Percentiles rank a stretch among this genome's conserved stretches.
phyloP scores from a whole-genome alignment of 2,329 filamentous ascomycete species.

The Cordyceps cicadae region DNA sequence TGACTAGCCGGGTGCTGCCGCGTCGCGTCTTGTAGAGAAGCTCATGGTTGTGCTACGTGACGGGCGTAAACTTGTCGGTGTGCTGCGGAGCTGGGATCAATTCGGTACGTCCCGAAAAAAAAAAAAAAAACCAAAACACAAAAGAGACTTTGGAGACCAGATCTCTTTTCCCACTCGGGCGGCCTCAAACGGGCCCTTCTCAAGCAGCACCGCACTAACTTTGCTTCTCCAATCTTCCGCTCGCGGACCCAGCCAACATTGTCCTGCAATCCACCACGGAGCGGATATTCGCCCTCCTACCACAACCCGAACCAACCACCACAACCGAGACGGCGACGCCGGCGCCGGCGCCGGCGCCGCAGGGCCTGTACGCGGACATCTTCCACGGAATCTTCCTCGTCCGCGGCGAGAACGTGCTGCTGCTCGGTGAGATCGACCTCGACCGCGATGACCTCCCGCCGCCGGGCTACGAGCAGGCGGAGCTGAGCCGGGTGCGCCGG shows the following conservation, averaged over 20 bases:
- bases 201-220: not conserved
- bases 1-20: slow-evolving; percentile 16
- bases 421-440: slow-evolving; percentile 92
- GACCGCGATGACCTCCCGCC: slow-evolving; percentile 87
- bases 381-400: slow-evolving; percentile 83
- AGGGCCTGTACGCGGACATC: slow-evolving; percentile 70
- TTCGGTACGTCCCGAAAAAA: slow-evolving; percentile 58
- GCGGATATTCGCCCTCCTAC: slow-evolving; percentile 63
- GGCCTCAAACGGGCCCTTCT: too few relatives aligned
- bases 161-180: too few relatives aligned
- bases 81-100: slow-evolving; percentile 93
- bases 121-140: not conserved
- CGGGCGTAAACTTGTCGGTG: slow-evolving; percentile 86
- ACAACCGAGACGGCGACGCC: slow-evolving; percentile 12
- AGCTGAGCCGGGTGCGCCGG: slow-evolving; percentile 61
- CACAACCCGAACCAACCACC: slow-evolving; percentile 24
- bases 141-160: not conserved
- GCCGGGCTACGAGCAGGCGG: slow-evolving; percentile 59
- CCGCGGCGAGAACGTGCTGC: slow-evolving; percentile 90
- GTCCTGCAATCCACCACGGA: slow-evolving; percentile 90
- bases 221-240: not conserved
- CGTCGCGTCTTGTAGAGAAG: slow-evolving; percentile 59
- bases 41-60: slow-evolving; percentile 86
- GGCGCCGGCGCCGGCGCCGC: slow-evolving; percentile 14
- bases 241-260: slow-evolving; percentile 64